Base-by-base conservation (phyloP, 2,329 filamentous ascomycete species). In the Pseudocercospora macadamiae region DNA sequence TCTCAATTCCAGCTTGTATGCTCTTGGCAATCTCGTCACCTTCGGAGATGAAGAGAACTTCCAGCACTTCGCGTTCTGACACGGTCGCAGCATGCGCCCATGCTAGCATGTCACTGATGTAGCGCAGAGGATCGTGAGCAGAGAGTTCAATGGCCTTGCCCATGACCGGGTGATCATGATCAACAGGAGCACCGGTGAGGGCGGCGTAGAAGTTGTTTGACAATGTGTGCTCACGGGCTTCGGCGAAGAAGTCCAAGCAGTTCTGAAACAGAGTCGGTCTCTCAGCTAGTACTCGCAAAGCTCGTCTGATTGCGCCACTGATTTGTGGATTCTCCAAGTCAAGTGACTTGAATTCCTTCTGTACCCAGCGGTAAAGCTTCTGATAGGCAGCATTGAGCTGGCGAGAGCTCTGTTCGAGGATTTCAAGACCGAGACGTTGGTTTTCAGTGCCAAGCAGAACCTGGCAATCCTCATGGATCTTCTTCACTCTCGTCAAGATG, bases 281-380 rank as follows among this genome's bases (percentile, higher is more conserved):
- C 72, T 97, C 95, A 10, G 95, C 92, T 16, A 99, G 81, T 9
- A 96, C 90, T 49, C 92, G 86, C 36, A 99, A 81, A 19, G 92
- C 92, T 56, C 88, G 86, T 52, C 93, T 85, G 62, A 99, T 93
- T 0, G 90, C 88, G 18, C 88, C 84, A 71, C 89, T 93, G 73
- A 97, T 93, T 68, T 96, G 93, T 0, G 93, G 93, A 66, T 96
- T 96, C 70, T 99, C 95, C 7, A 97, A 83, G 72, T 97, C 96
- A 51, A 97, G 77, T 0, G 88, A 88, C 73, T 93, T 96, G 77
- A 99, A 96, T 68, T 97, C 92, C 59, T 89, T 87, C 72, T 97
- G 93, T 18, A 96, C 87, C 93, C 93, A 99, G 68, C 91, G 87
- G 75, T 96, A 97, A 2, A 99, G 83, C 72, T 97, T 99, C 72